Evolutionary conservation across 345 rosid genomes (phyloP), one percentile per base, ranked within the genome.

Genomic region (Geranium rotundifolium): DNA sequence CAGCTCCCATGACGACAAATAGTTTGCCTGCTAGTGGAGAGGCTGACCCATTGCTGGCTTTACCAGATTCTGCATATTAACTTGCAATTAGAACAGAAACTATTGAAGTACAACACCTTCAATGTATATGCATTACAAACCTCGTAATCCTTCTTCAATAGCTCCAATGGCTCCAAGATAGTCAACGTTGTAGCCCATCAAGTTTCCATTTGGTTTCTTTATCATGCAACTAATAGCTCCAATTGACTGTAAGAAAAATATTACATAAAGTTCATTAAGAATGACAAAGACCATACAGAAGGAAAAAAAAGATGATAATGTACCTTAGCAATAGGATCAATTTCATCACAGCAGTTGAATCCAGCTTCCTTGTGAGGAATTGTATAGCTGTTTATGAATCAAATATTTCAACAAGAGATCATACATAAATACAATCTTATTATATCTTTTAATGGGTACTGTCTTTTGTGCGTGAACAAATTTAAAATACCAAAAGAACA

Each of bases 1-100:
- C 87, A 31, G 87, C 90, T 65, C 90, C 90, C 65, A 85, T 69
- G 57, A 82, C 80, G 19, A 82, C 85, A 71, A 85, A 80, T 13
- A 80, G 73, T 61, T 77, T 80, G 58, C 90, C 90, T 23, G 82
- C 85, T 67, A 85, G 73, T 54, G 85, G 90, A 8, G 84, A 85
- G 60, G 20, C 67, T 6, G 76, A 56, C 23, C 66, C 63, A 59
- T 67, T 17, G 54, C 55, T 17, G 62, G 70, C 65, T 59, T 78
- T 81, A 59, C 73, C 76, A 63, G 83, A 64, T 73, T 56, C 82
- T 77, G 78, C 73, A 66, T 56, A 60, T 19, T 4, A 56, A 50
- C 5, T 57, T 34, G 46, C 50, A 49, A 30, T 18, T 27, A 16
- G 50, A 19, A 30, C 41, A 19, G 29, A 56, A 17, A 29, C 16